These are phyloP conservation scores for Metschnikowia kofuensis DNA, from an alignment of 805 yeast genomes.

Conservation along the genomic window DNA sequence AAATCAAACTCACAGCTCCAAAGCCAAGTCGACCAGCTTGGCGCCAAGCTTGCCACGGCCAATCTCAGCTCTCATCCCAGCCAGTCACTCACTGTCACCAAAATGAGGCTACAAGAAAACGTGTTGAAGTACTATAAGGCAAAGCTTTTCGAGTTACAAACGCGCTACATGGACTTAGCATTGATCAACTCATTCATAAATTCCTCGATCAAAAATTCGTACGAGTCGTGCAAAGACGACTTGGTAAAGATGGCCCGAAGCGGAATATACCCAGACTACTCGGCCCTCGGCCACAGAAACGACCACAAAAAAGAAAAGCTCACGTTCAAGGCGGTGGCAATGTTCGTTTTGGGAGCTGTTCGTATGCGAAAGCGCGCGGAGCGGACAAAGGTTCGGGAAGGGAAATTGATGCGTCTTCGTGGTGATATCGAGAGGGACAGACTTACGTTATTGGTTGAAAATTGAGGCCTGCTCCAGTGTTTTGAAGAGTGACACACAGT, in stretches of 20 bases:
- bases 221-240: constrained; percentile 24
- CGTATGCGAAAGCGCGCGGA: constrained; percentile 30
- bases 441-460: constrained; percentile 12
- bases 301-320: constrained; percentile 17
- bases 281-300: constrained; percentile 13
- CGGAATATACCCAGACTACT: constrained; percentile 36
- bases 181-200: constrained; percentile 33
- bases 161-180: constrained; percentile 33
- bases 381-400: constrained; percentile 25
- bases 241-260: constrained; percentile 26
- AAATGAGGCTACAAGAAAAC: constrained; percentile 26
- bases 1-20: constrained; percentile 19
- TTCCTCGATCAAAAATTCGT: constrained; percentile 28
- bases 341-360: constrained; percentile 36
- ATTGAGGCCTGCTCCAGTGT: neutral
- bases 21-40: constrained; percentile 29
- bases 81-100: neutral
- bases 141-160: constrained; percentile 43
- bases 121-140: constrained; percentile 47
- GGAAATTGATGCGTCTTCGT: constrained; percentile 26
- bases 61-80: constrained; percentile 17
- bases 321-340: constrained; percentile 34
- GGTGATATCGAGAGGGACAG: constrained; percentile 31
- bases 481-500: too few species aligned
- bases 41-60: constrained; percentile 20